Percentiles rank a stretch among this genome's conserved stretches.
These are phyloP conservation scores for Fusarium compactum DNA, from an alignment of 2,329 filamentous ascomycete species.

Conservation along the genomic window DNA sequence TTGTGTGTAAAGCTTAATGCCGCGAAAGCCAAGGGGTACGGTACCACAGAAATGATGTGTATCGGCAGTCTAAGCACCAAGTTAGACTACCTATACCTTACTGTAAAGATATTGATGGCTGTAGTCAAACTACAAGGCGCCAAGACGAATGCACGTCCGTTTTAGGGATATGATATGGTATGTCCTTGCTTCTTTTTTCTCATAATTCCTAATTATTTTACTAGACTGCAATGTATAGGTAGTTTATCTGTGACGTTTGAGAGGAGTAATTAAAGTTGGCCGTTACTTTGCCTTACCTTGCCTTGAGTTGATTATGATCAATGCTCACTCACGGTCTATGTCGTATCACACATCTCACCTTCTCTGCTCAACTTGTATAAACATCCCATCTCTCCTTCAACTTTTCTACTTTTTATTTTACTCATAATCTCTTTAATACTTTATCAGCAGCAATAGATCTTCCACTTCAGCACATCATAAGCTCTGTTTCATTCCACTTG, in stretches of 20 bases:
- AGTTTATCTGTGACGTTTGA: slow-evolving; percentile 4
- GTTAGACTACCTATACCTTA: background rate
- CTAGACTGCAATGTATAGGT: background rate
- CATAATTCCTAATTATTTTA: background rate
- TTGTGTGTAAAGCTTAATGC: slow-evolving; percentile 39
- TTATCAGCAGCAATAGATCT: background rate
- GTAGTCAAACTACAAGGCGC: background rate
- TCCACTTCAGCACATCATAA: background rate
- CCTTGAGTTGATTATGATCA: background rate
- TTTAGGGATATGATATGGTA: slow-evolving; percentile 14
- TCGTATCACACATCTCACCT: slow-evolving; percentile 6
- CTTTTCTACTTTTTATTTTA: background rate
- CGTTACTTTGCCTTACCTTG: background rate
- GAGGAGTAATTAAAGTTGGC: slow-evolving; percentile 26
- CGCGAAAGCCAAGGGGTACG: slow-evolving; percentile 9
- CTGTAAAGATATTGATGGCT: background rate
- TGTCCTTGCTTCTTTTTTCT: background rate
- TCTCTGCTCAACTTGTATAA: slow-evolving; percentile 11
- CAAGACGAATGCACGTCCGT: slow-evolving; percentile 15
- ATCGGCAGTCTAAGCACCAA: background rate
- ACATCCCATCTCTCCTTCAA: background rate
- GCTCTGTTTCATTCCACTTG: background rate
- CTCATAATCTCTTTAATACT: background rate
- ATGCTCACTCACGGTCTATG: slow-evolving; percentile 7
- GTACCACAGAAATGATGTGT: background rate